A percentile compares a stretch with the other conserved stretches of the same genome.
These are phyloP conservation scores for Glebionis coronaria DNA, from an alignment of 129 eudicot species.

Conservation along the genomic window DNA sequence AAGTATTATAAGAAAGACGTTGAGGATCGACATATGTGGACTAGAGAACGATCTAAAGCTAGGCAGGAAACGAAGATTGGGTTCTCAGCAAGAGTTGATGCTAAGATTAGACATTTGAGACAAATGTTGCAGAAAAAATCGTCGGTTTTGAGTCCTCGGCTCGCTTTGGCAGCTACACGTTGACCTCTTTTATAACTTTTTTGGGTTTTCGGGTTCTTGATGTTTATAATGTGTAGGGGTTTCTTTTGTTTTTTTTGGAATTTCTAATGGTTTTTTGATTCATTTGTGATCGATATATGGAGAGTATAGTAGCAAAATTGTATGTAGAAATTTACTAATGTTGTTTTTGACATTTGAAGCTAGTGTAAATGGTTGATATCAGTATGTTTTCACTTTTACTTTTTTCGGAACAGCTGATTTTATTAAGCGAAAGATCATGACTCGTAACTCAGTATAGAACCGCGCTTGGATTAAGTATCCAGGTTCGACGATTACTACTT, in stretches of 20 bases:
- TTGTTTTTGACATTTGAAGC: constrained; percentile 9
- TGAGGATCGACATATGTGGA: constrained; percentile 83
- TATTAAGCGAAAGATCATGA: too few relatives aligned
- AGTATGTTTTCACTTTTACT: neutral
- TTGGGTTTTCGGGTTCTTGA: neutral
- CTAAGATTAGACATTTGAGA: constrained; percentile 67
- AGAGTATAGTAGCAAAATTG: constrained; percentile 23
- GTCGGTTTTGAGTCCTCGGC: constrained; percentile 34
- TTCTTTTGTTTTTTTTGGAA: neutral
- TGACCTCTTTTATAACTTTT: neutral
- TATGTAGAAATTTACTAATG: constrained; percentile 12
- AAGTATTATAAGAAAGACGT: constrained; percentile 76
- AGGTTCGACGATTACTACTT: too few relatives aligned
- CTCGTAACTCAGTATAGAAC: too few relatives aligned
- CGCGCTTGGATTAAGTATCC: neutral
- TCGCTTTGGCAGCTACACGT: constrained; percentile 30
- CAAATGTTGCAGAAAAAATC: constrained; percentile 68
- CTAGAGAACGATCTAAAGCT: constrained; percentile 66
- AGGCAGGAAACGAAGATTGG: constrained; percentile 79
- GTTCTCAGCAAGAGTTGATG: constrained; percentile 82
- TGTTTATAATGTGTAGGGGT: constrained; percentile 39
- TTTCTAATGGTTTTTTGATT: constrained; percentile 19
- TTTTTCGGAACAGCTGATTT: too few relatives aligned
- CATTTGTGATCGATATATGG: constrained; percentile 17
- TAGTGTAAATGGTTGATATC: constrained; percentile 14